Conservation (phyloP, 2,329 filamentous ascomycete genomes). For the Polychaeton citri region DNA sequence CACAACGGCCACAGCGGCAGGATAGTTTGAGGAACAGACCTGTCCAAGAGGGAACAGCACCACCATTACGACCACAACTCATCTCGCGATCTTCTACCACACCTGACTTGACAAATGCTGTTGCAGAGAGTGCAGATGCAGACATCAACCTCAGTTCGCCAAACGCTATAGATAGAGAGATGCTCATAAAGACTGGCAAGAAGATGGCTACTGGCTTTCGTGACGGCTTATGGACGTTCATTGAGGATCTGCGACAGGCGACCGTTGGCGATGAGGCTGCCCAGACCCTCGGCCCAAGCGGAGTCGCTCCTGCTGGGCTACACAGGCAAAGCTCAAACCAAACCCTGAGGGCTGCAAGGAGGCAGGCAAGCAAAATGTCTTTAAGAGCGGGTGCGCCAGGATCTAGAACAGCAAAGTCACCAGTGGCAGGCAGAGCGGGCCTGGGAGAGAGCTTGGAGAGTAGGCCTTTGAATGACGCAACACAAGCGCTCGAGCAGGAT, state of each 20-base stretch:
- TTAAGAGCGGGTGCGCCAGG: constrained; percentile 5
- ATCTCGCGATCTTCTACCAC: constrained; percentile 8
- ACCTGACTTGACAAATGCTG: constrained; percentile 11
- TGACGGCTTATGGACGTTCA: constrained; percentile 82
- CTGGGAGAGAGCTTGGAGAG: no score
- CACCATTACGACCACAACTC: background rate
- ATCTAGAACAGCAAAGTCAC: constrained; percentile 6
- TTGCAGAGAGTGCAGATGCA: constrained; percentile 11
- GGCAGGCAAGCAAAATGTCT: constrained; percentile 16
- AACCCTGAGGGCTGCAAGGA: constrained; percentile 10
- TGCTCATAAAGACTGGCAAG: constrained; percentile 46
- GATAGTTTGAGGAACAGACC: constrained; percentile 8
- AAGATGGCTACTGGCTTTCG: constrained; percentile 83
- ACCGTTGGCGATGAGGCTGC: constrained; percentile 89
- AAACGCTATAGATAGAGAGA: constrained; percentile 33
- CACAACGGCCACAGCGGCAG: constrained; percentile 9
- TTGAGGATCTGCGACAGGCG: constrained; percentile 88
- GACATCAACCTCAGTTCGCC: constrained; percentile 17
- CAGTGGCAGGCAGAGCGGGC: no score
- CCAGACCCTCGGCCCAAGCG: constrained; percentile 43
- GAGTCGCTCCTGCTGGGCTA: constrained; percentile 1
- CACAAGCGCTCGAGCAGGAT: constrained; percentile 4
- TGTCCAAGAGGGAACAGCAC: background rate
- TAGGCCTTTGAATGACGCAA: constrained; percentile 4
- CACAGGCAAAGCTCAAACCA: constrained; percentile 14